phyloP scores from a whole-genome alignment of 163 green algal species.

The Trebouxiophyceae sp. region DNA sequence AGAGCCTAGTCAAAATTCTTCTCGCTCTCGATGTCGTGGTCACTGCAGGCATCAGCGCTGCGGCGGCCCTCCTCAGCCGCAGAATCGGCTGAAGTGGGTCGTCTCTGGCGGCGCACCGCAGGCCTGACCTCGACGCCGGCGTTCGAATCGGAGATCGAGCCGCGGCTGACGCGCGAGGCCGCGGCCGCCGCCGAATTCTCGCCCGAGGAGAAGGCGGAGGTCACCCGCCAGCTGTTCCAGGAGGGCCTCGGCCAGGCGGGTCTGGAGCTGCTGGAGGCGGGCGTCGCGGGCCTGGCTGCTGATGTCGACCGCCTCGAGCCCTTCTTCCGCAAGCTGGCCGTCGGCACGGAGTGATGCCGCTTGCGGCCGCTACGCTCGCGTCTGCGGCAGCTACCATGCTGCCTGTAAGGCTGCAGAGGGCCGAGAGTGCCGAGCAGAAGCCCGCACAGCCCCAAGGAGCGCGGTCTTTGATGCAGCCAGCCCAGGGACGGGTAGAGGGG shows the following conservation, averaged over 20 bases:
- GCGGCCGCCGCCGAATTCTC: slow-evolving; percentile 26
- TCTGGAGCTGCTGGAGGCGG: slow-evolving; percentile 43
- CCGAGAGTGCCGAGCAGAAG: background rate
- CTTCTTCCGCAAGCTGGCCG: slow-evolving; percentile 35
- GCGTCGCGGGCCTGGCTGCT: slow-evolving; percentile 25
- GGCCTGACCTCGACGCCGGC: slow-evolving; percentile 12
- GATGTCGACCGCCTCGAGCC: slow-evolving; percentile 47
- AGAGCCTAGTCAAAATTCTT: background rate
- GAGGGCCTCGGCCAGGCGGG: slow-evolving; percentile 32
- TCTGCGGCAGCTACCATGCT: too few species aligned
- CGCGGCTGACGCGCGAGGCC: slow-evolving; percentile 22
- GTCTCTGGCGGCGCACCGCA: background rate
- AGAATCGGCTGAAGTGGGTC: background rate
- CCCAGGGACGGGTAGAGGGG: too few species aligned
- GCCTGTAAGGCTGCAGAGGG: background rate
- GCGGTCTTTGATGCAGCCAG: too few species aligned
- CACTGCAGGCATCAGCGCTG: background rate
- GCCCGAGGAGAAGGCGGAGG: slow-evolving; percentile 14
- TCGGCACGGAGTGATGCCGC: slow-evolving; percentile 26
- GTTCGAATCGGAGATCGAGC: slow-evolving; percentile 25
- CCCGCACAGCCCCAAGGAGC: too few species aligned
- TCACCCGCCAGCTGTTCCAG: slow-evolving; percentile 51
- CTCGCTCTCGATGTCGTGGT: background rate
- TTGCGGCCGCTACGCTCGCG: too few species aligned
- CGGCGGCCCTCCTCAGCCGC: too few species aligned